Base-by-base conservation (phyloP, 768 basidiomycete genomes). In the Amanita molliuscula region DNA sequence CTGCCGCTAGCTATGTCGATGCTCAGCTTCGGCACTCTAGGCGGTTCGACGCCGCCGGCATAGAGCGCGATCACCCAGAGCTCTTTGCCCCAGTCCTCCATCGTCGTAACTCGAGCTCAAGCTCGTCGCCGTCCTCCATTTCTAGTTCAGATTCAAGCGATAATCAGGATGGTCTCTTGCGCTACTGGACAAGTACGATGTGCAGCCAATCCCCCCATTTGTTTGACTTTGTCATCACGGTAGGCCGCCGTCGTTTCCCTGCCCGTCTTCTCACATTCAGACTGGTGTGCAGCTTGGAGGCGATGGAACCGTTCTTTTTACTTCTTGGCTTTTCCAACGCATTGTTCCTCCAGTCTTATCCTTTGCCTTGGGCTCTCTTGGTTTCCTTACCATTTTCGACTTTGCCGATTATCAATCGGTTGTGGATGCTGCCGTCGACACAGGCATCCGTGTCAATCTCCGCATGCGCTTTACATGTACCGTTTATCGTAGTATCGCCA, bases 401-500 rank as follows among this genome's bases (percentile, higher is more conserved):
- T 92, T 97, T 64, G 73, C 80, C 50, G 80, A 96, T 67, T 80
- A 95, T 70, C 74, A 82, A 61, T 64, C 79, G 7, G 85, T 94
- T 53, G 81, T 99, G 79, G 82, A 93, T 68, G 81, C 81, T 60
- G 83, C 80, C 35, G 81, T 97, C 52, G 92, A 97, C 59, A 78
- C 82, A 9, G 96, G 96, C 26, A 95, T 99, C 55, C 85, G 94
- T 7, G 94, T 98, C 50, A 99, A 99, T 64, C 74, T 99, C 11
- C 86, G 96, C 44, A 99, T 99, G 96, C 83, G 96, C 25, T 99
- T 99, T 66, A 98, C 95, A 6, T 98, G 96, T 66, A 98, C 96
- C 4, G 90, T 99, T 10, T 99, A 95, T 64, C 88, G 96, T 35
- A 88, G 93, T 4, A 81, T 96, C 37, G 75, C 79, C 21, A 78